Evolutionary conservation across 805 yeast genomes (phyloP).

Genomic region (Sugiyamaella boreocaroliniensis): DNA sequence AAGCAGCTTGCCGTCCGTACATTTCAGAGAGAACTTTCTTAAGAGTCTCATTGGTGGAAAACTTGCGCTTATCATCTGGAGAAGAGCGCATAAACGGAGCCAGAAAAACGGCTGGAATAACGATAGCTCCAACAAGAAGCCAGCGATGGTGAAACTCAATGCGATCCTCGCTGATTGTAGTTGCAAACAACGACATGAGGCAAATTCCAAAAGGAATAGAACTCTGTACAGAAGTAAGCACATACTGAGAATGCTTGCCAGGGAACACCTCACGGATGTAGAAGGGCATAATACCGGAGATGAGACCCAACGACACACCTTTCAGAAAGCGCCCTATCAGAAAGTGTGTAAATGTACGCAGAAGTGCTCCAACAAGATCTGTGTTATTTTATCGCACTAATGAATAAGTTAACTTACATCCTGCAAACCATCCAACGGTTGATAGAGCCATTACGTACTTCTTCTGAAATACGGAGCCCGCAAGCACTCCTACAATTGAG

Average conservation of each 20-base stretch:
- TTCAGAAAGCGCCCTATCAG: constrained; percentile 6
- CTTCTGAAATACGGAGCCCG: background rate
- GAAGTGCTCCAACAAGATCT: background rate
- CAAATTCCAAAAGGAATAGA: constrained; percentile 10
- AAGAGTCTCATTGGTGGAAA: background rate
- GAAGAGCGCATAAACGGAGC: background rate
- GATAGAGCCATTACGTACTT: background rate
- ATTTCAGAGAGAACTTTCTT: background rate
- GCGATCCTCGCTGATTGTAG: background rate
- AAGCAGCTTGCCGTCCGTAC: background rate
- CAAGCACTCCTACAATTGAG: background rate
- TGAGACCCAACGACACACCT: constrained; percentile 8
- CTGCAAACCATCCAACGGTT: background rate
- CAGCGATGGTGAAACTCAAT: background rate
- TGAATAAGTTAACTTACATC: constrained; percentile 1
- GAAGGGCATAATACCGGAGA: constrained; percentile 7
- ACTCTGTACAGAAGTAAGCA: constrained; percentile 6
- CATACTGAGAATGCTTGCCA: background rate
- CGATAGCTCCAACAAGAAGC: background rate
- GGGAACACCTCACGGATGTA: constrained; percentile 7
- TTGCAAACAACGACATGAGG: background rate
- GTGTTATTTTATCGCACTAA: background rate
- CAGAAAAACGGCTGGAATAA: background rate
- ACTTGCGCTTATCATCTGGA: background rate
- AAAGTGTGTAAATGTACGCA: background rate